phyloP scores from a whole-genome alignment of 306 rosid genomes.

The Cucumis hystrix region DNA sequence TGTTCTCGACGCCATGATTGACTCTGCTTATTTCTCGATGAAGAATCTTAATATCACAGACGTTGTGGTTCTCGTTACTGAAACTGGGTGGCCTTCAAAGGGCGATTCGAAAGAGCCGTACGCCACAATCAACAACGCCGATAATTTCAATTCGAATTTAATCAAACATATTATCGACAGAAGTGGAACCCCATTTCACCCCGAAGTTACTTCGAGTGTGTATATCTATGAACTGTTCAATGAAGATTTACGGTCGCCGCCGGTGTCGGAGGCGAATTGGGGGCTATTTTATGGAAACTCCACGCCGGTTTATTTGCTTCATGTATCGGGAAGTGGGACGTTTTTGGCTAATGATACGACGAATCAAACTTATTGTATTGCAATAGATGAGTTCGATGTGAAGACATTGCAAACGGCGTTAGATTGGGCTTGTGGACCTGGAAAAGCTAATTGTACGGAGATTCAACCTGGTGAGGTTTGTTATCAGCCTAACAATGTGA shows the following conservation, averaged over 20 bases:
- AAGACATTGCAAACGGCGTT: conserved; percentile 74
- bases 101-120: conserved; percentile 75
- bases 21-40: conserved; percentile 76
- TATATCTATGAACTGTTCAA: conserved; percentile 60
- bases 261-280: conserved; percentile 75
- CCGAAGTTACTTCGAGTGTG: conserved; percentile 62
- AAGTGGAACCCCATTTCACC: conserved; percentile 73
- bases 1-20: conserved; percentile 77
- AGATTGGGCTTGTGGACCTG: conserved; percentile 91
- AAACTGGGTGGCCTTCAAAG: conserved; percentile 79
- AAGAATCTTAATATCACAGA: conserved; percentile 63
- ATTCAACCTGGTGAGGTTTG: conserved; percentile 78
- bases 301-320: conserved; percentile 61
- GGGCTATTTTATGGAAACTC: conserved; percentile 66
- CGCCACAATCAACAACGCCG: conserved; percentile 62
- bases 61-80: conserved; percentile 56
- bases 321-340: conserved; percentile 51
- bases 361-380: conserved; percentile 63
- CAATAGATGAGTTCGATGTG: conserved; percentile 42
- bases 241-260: conserved; percentile 75
- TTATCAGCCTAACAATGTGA: conserved; percentile 63
- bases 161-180: conserved; percentile 71
- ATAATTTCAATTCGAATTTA: conserved; percentile 59
- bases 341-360: conserved; percentile 71
- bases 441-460: conserved; percentile 67